Evolutionary conservation across 73 alveolate genomes (phyloP), one percentile per base, ranked within the genome.

Genomic region (Paramecium sexaurelia): DNA sequence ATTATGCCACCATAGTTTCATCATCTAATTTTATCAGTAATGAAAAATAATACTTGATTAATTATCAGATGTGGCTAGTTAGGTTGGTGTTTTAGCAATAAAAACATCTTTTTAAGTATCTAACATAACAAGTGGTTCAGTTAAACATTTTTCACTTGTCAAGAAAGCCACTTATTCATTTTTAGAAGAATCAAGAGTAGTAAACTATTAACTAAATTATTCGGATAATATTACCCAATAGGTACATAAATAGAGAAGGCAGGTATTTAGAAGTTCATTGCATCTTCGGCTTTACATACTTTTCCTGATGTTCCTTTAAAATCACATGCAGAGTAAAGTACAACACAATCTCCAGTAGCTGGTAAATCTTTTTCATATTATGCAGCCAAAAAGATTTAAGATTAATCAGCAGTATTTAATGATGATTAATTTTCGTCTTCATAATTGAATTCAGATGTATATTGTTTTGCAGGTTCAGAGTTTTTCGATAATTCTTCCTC

Each of bases 301-400:
- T 78, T 78, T 41, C 47, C 71, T 24, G 90, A 78, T 40, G 75
- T 45, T 7, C 90, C 90, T 40, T 78, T 40, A 47, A 78, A 78
- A n/a, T 78, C 55, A 75, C 90, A 78, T 78, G 43, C 26, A 78
- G 61, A 8, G 29, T 78, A 78, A 45, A 78, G 68, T 20, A 78
- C 29, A n/a, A 78, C 73, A 78, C 90, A 78, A 45, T 78, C 90
- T 78, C 90, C 90, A 24, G 33, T 41, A 6, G 90, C 90, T 10
- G 90, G 90, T 78, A 78, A 43, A 78, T 78, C 71, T 20, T 78
- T 29, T 37, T 78, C 90, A 45, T 78, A 78, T 36, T 33, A 36
- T 0, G 55, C 57, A 15, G 87, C 87, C 26, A 73, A 39, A 33
- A 73, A 39, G 36, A 39, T 66, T 36, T 36, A 73, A 27, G 55